Percentiles rank a stretch among this genome's conserved stretches.
Evolutionary conservation across 495 filamentous ascomycete genomes (phyloP).

Genomic region (Bathelium albidoporum): DNA sequence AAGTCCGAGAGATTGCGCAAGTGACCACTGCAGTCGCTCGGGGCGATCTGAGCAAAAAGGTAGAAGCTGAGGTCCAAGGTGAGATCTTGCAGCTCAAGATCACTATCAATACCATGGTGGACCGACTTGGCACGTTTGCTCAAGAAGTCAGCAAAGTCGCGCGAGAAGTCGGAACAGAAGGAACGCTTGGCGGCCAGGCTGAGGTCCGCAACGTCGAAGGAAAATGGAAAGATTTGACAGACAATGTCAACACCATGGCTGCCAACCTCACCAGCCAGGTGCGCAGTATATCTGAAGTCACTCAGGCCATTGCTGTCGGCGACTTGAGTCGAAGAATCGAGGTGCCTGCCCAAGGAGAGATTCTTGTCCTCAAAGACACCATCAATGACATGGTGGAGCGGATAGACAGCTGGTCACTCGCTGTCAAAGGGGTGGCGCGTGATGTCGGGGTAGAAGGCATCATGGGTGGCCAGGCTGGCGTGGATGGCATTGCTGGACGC

Average conservation of each 20-base stretch:
- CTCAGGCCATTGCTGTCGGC: slow-evolving; percentile 87
- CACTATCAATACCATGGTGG: slow-evolving; percentile 99
- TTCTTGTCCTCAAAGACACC: slow-evolving; percentile 85
- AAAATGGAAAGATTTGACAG: slow-evolving; percentile 98
- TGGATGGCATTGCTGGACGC: slow-evolving; percentile 82
- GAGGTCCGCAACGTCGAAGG: slow-evolving; percentile 96
- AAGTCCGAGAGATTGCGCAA: slow-evolving; percentile 96
- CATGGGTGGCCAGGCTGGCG: slow-evolving; percentile 96
- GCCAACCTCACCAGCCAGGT: slow-evolving; percentile 92
- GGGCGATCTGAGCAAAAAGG: slow-evolving; percentile 91
- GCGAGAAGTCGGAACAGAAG: slow-evolving; percentile 95
- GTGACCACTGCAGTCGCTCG: slow-evolving; percentile 94
- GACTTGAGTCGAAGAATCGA: slow-evolving; percentile 96
- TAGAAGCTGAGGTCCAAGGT: slow-evolving; percentile 89
- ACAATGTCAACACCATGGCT: slow-evolving; percentile 93
- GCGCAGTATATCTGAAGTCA: slow-evolving; percentile 91
- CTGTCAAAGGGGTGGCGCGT: slow-evolving; percentile 89
- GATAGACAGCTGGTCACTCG: slow-evolving; percentile 90
- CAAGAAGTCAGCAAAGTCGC: slow-evolving; percentile 99
- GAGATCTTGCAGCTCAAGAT: slow-evolving; percentile 93
- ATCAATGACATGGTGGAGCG: slow-evolving; percentile 99
- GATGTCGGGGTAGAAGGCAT: slow-evolving; percentile 98
- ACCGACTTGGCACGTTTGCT: slow-evolving; percentile 90
- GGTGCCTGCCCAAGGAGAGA: slow-evolving; percentile 91
- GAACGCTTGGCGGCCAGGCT: slow-evolving; percentile 88